Evolutionary conservation across 495 filamentous ascomycete genomes (phyloP).

Genomic region (Hyaloscypha hepaticicola): DNA sequence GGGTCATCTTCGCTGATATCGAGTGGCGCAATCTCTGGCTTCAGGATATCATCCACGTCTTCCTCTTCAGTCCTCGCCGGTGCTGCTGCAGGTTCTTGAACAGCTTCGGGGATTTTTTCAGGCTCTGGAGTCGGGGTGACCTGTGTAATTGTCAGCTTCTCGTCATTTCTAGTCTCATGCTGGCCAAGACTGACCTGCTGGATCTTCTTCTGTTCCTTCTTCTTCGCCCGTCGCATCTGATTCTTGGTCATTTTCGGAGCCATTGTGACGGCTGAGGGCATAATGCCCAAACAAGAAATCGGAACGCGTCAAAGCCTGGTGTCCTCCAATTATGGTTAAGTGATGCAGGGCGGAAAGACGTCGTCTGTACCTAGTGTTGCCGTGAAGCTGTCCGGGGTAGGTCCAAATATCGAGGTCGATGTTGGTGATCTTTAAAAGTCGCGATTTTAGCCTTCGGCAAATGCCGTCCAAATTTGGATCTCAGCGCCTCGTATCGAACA

Average conservation of each 20-base stretch:
- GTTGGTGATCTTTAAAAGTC: constrained; percentile 2
- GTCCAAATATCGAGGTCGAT: constrained; percentile 9
- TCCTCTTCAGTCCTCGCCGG: constrained; percentile 22
- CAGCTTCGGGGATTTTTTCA: constrained; percentile 23
- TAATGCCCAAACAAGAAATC: background rate
- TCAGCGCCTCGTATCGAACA: constrained; percentile 16
- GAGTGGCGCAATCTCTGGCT: constrained; percentile 37
- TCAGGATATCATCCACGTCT: constrained; percentile 36
- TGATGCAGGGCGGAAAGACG: background rate
- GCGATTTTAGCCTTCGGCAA: constrained; percentile 16
- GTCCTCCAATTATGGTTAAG: background rate
- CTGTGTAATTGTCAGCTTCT: background rate
- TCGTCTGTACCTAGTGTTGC: background rate
- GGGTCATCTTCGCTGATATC: constrained; percentile 67
- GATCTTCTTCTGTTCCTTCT: constrained; percentile 77
- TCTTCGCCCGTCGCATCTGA: constrained; percentile 81
- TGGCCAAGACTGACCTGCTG: constrained; percentile 35
- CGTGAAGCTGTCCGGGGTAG: background rate
- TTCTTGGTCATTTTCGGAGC: constrained; percentile 76
- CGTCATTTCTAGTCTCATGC: background rate
- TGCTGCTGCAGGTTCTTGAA: constrained; percentile 23
- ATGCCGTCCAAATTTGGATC: background rate
- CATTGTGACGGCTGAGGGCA: constrained; percentile 42
- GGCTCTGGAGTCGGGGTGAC: constrained; percentile 36
- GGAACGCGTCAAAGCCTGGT: background rate